A percentile compares a stretch with the other conserved stretches of the same genome.
phyloP scores from a whole-genome alignment of 106 monocot species.

The Ottelia alismoides region DNA sequence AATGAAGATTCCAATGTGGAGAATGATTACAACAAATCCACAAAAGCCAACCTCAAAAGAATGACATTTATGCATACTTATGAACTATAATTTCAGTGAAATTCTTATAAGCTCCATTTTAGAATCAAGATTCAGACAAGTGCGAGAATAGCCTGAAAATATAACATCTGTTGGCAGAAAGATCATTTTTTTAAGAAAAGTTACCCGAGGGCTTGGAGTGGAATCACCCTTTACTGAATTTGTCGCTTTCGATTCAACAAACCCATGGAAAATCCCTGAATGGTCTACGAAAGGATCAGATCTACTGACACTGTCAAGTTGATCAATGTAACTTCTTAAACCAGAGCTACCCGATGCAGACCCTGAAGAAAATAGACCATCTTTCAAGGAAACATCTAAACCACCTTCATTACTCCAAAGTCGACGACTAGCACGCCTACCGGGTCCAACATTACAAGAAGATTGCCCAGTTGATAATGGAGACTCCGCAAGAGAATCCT shows the following conservation, averaged over 20 bases:
- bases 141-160: neutral
- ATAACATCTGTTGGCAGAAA: neutral
- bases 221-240: conserved; percentile 4
- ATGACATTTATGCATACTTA: neutral
- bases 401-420: conserved; percentile 43
- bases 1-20: no score
- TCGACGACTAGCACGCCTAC: conserved; percentile 38
- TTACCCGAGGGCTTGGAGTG: conserved; percentile 56
- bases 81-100: neutral
- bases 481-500: conserved; percentile 29
- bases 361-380: conserved; percentile 42
- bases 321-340: conserved; percentile 5
- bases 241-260: conserved; percentile 16
- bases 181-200: neutral
- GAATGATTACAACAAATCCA: no score
- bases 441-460: conserved; percentile 23
- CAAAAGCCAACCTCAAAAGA: no score
- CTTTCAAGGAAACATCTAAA: conserved; percentile 72
- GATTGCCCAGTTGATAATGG: conserved; percentile 34
- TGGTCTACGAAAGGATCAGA: conserved; percentile 10
- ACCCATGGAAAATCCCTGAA: conserved; percentile 42
- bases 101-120: neutral
- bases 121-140: neutral
- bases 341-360: conserved; percentile 12
- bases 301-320: conserved; percentile 5